These are phyloP conservation scores for Entonaema liquescens DNA, from an alignment of 495 filamentous ascomycete genomes.

Conservation along the genomic window DNA sequence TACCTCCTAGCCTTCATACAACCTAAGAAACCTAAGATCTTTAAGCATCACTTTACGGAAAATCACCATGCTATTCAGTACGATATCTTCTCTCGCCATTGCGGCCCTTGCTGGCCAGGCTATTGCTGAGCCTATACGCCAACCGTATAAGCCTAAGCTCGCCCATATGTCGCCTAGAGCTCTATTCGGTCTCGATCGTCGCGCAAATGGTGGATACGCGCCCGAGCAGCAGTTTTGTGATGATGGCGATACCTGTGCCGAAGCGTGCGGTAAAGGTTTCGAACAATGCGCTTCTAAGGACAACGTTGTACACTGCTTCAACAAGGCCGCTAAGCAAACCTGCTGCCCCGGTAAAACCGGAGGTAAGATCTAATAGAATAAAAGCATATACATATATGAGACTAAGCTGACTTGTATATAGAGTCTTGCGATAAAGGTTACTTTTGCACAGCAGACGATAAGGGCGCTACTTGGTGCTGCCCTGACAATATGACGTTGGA, in stretches of 20 bases:
- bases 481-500: constrained; percentile 51
- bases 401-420: constrained; percentile 38
- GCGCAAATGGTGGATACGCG: constrained; percentile 52
- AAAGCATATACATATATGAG: background rate
- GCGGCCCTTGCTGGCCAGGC: constrained; percentile 51
- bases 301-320: constrained; percentile 55
- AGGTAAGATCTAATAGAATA: constrained; percentile 42
- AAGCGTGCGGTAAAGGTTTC: constrained; percentile 59
- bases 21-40: constrained; percentile 11
- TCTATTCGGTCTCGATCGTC: constrained; percentile 53
- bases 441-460: constrained; percentile 55
- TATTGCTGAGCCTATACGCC: constrained; percentile 49
- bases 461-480: constrained; percentile 57
- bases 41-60: background rate
- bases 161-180: constrained; percentile 52
- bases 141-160: constrained; percentile 53
- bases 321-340: constrained; percentile 50
- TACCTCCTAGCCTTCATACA: constrained; percentile 7
- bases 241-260: constrained; percentile 53
- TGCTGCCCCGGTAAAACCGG: constrained; percentile 57
- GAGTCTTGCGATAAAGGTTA: constrained; percentile 59
- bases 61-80: constrained; percentile 51
- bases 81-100: constrained; percentile 51
- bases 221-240: constrained; percentile 53
- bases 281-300: constrained; percentile 52